Evolutionary conservation across 192 early-diverging fungal species (phyloP), one percentile per base, ranked within the genome.

Genomic region (Mortierella hygrophila): DNA sequence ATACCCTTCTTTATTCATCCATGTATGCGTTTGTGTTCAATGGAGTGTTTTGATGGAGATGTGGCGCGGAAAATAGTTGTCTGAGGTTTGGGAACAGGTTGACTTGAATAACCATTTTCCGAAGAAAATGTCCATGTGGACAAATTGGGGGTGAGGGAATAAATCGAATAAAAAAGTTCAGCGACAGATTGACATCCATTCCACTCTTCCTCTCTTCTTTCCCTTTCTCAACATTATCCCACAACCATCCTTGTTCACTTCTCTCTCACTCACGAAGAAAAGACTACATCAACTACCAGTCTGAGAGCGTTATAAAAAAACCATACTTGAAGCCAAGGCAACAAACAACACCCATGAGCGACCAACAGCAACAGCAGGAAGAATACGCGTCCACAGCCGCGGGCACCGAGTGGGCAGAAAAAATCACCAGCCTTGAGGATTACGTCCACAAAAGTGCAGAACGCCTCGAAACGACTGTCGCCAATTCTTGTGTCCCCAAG

Each of bases 61-160:
- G 44, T 46, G 44, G 11, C 44, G 44, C 44, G 44, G 44, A 46
- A 46, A 46, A 46, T 46, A 46, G 11, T 13, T 46, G 11, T 46
- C 10, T 13, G 44, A 46, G 1, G 10, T 46, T 35, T 23, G n/a
- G n/a, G 1, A 29, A 4, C 29, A 65, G 11, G 4, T 29, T 29
- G 29, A 65, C 29, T 6, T 65, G 29, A 65, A 65, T 29, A 63
- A 65, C 60, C 60, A 65, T 65, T 65, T 65, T 65, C 60, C 60
- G 60, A 32, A 63, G 26, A 63, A 65, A 32, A 32, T 35, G 60
- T 65, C 60, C 60, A 65, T 65, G 60, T 65, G 60, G 60, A 65
- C 60, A 57, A 26, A 29, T 44, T 44, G 44, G 11, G 42, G 11
- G 18, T 20, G 49, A 52, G 49, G 49, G 15, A 52, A 52, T 52